Percentiles rank a stretch among this genome's conserved stretches.
These are phyloP conservation scores for Chrysosporium keratinophilum DNA, from an alignment of 2,329 filamentous ascomycete species.

Conservation along the genomic window DNA sequence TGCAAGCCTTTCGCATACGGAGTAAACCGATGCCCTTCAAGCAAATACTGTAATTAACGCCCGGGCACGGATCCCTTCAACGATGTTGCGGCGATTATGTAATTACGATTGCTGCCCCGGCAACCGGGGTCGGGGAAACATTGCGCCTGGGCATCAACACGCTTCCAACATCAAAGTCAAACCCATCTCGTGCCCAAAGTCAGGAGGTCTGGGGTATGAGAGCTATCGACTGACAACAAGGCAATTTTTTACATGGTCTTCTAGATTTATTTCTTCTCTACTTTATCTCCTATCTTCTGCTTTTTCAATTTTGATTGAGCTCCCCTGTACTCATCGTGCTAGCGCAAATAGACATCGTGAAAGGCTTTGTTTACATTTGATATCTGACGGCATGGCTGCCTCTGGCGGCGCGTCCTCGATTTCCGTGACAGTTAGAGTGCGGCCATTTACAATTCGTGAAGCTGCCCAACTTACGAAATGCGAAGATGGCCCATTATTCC, in stretches of 20 bases:
- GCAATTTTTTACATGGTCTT: slow-evolving; percentile 1
- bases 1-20: no score
- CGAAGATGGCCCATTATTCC: slow-evolving; percentile 80
- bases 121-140: slow-evolving; percentile 18
- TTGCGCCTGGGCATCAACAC: slow-evolving; percentile 2
- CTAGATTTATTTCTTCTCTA: slow-evolving; percentile 7
- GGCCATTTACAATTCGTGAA: slow-evolving; percentile 72
- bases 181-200: no score
- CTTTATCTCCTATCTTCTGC: slow-evolving; percentile 6
- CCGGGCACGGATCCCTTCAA: no score
- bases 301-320: neutral
- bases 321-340: neutral
- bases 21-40: no score
- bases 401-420: slow-evolving; percentile 41
- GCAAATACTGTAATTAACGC: no score
- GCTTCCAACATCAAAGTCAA: neutral
- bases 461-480: slow-evolving; percentile 69
- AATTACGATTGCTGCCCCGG: slow-evolving; percentile 12
- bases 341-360: neutral
- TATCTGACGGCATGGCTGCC: slow-evolving; percentile 28
- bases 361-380: slow-evolving; percentile 6
- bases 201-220: slow-evolving; percentile 7
- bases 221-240: neutral
- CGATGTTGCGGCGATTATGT: neutral
- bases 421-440: slow-evolving; percentile 48